Evolutionary conservation across 805 yeast species (phyloP), one percentile per base, ranked within the genome.

Genomic region (Yarrowia sp.): DNA sequence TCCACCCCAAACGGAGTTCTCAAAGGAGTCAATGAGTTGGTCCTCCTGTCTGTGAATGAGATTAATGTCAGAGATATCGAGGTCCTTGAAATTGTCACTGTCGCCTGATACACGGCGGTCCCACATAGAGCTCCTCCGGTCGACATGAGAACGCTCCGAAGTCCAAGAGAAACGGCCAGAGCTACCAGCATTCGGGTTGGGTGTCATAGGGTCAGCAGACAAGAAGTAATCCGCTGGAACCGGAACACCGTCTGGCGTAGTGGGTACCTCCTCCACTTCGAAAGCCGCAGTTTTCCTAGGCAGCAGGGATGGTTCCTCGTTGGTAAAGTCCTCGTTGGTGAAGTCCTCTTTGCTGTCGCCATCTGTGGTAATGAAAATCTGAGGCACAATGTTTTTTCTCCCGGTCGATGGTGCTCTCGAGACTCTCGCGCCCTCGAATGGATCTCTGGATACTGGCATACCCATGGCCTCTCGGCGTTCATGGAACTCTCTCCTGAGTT

Each of bases 1-100:
- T 65, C 9, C 70, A 68, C 9, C 74, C 74, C 41, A 71, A 32
- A 3, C 62, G 51, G 22, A 70, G 58, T 30, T 67, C 44, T 61
- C 56, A 10, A 61, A 61, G 7, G 64, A 61, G 28, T 61, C 64
- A 8, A 61, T 24, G 19, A 61, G 49, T 12, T 58, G 51, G 40
- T 43, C 52, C 11, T 58, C 63, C 32, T 58, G 49, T 22, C 51
- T 28, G 28, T 58, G 51, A 4, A 58, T 30, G 32, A 58, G 63
- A 21, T 41, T 58, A 22, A 58, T 2, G 22, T 58, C 51, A 3
- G 49, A 6, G 7, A 19, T 19, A 28, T 38, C 63, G 17, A 14
- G 58, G 6, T 51, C 41, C 22, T 22, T 33, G 5, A 12, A 10
- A 16, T 11, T 22, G 22, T 58, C 63, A 22, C 51, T 43, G 16